Base-by-base conservation (phyloP, 139 green algal genomes). In the Nannochloris sp. region DNA sequence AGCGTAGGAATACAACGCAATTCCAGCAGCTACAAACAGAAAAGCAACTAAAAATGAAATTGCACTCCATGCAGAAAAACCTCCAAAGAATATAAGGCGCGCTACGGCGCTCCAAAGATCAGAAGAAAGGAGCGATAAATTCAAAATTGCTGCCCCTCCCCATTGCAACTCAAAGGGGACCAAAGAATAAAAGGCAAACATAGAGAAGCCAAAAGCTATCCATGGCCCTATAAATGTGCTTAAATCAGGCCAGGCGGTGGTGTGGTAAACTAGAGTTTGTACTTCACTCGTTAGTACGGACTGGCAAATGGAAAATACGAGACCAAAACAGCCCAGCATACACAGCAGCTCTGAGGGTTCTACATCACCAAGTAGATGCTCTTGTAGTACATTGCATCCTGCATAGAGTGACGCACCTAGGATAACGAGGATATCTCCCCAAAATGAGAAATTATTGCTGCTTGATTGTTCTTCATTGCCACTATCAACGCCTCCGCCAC, bases 61-160 rank as follows among this genome's bases (percentile, higher is more conserved):
- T 24, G 63, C 19, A 12, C n/a, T 35, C 15, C n/a, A 31, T 27
- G 32, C 45, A 6, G 23, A 23, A 27, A 78, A 71, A 5, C 70
- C 71, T 57, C 38, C 81, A 65, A 92, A 87, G 27, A 87, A 76
- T 10, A 85, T n/a, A 10, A 74, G 45, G 2, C 83, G 61, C 3
- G 76, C 64, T 4, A 70, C 44, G 0, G 67, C 83, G 0, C 76
- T 65, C 84, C 85, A 92, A 3, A 87, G 35, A 57, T 92, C 80
- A 1, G 75, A 86, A 1, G 81, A 82, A 14, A 95, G 77, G 42
- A 95, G 74, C 0, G 76, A 88, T 32, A 95, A 66, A 67, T 95
- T 93, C 34, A 95, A 66, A 23, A 91, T 61, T 0, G 85, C 79
- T 6, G 82, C 68, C 5, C 85, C 85, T 4, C 77, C 69, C 71